Percentiles rank a stretch among this genome's conserved stretches.
Conservation (phyloP, 2,329 filamentous ascomycete species). For the Pseudocercospora crystallina region DNA sequence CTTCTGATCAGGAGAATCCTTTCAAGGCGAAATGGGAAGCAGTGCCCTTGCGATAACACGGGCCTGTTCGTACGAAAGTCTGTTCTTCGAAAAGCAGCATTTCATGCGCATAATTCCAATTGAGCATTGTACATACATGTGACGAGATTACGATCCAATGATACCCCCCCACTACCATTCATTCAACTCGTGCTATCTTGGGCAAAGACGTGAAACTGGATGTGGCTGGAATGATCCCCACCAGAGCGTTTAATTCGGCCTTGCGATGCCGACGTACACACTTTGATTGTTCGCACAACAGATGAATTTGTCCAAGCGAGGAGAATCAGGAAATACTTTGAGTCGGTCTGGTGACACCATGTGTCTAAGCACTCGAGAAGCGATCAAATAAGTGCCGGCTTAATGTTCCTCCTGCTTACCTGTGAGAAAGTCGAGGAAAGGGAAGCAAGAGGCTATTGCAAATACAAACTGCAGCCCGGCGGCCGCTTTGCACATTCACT, state of each 20-base stretch:
- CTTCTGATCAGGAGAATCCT: slow-evolving; percentile 19
- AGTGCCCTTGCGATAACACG: slow-evolving; percentile 15
- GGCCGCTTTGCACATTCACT: slow-evolving; percentile 3
- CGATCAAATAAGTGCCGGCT: no score
- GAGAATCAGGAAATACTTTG: neutral
- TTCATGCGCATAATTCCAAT: neutral
- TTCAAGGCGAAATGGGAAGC: slow-evolving; percentile 26
- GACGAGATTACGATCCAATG: slow-evolving; percentile 3
- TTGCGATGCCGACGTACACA: neutral
- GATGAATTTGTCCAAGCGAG: neutral
- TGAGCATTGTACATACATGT: neutral
- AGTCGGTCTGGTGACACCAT: neutral
- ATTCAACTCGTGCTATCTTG: neutral
- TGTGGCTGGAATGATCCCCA: no score
- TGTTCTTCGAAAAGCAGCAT: neutral
- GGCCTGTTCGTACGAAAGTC: no score
- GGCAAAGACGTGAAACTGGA: neutral
- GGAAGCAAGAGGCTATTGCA: slow-evolving; percentile 2
- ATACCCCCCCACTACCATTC: neutral
- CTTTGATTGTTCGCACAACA: neutral
- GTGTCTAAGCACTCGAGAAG: neutral
- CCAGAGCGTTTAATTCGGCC: no score
- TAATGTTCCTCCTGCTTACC: no score
- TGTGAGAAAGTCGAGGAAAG: neutral
- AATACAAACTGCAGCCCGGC: slow-evolving; percentile 5